Evolutionary conservation across 129 eudicot species (phyloP), one percentile per base, ranked within the genome.

Genomic region (Flaveria linearis): DNA sequence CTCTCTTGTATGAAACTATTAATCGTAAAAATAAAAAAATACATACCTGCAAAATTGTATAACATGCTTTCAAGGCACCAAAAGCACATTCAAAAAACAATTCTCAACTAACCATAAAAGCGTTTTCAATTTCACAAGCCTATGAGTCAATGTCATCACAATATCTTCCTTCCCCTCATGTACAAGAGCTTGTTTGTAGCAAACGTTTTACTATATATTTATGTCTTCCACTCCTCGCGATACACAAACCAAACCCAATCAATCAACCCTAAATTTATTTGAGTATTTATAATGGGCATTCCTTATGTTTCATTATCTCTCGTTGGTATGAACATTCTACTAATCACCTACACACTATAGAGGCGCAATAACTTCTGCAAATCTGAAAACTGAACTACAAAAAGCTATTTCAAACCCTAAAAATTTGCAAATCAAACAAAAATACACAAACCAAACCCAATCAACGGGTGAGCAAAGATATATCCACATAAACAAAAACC

Each of bases 111-210:
- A 80, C 70, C 9, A 80, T 16, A 80, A 30, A 66, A 80, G 84
- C 66, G 84, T 79, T 58, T 81, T 88, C 51, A 89, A 60, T 64
- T 82, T 86, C 56, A 89, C 89, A 82, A 92, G 85, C 73, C 80
- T 92, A 68, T 66, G 72, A 28, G 67, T 73, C 75, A 94, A 83
- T 3, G n/a, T 50, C 41, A 82, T 49, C 55, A 82, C 88, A 76
- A 72, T 56, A 75, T 87, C 96, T 76, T 91, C 86, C 83, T 82
- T 89, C 55, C 96, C 99, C 1, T 77, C 85, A 39, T 84, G 82
- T 75, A 91, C 81, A 74, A 94, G 97, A 71, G 82, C 80, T 63
- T 78, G 80, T 63, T 91, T 94, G 22, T 20, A 20, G 22, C 0
- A 20, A 20, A 20, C 22, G 22, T 20, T 20, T 20, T 20, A 20